Evolutionary conservation across 2,329 filamentous ascomycete species (phyloP).

Genomic region (Dactylellina cionopaga): DNA sequence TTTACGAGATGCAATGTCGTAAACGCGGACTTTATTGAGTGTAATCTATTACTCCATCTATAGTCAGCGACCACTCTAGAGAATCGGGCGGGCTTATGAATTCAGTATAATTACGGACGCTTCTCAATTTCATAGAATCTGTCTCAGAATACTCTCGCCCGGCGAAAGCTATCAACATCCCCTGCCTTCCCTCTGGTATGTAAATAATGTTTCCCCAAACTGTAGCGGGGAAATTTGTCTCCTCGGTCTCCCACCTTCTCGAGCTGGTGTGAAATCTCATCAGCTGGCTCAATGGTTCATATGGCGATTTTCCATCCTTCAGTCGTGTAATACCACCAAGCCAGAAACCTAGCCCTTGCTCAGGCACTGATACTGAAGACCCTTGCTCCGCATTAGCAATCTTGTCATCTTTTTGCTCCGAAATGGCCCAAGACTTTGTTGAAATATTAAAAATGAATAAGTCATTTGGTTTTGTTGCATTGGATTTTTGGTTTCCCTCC

Average conservation of each 20-base stretch:
- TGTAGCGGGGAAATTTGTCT: background rate
- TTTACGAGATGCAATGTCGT: constrained; percentile 9
- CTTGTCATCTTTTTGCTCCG: background rate
- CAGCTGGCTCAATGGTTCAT: background rate
- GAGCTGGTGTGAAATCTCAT: background rate
- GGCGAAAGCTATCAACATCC: constrained; percentile 19
- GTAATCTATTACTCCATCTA: background rate
- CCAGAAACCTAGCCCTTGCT: constrained; percentile 2
- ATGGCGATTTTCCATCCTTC: too few relatives aligned
- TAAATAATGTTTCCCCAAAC: constrained; percentile 4
- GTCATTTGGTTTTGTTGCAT: background rate
- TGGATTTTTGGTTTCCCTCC: too few relatives aligned
- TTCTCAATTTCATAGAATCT: background rate
- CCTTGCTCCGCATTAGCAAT: background rate
- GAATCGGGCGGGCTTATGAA: background rate
- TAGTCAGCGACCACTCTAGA: background rate
- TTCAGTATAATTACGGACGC: background rate
- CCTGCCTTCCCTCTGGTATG: background rate
- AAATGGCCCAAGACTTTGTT: constrained; percentile 2
- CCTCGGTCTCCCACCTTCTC: constrained; percentile 3
- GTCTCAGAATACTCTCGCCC: background rate
- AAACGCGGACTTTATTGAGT: constrained; percentile 5
- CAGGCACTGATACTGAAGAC: background rate
- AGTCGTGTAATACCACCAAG: background rate
- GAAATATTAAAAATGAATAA: constrained; percentile 1